phyloP scores from a whole-genome alignment of 345 rosid genomes.

The Cardamine resedifolia region DNA sequence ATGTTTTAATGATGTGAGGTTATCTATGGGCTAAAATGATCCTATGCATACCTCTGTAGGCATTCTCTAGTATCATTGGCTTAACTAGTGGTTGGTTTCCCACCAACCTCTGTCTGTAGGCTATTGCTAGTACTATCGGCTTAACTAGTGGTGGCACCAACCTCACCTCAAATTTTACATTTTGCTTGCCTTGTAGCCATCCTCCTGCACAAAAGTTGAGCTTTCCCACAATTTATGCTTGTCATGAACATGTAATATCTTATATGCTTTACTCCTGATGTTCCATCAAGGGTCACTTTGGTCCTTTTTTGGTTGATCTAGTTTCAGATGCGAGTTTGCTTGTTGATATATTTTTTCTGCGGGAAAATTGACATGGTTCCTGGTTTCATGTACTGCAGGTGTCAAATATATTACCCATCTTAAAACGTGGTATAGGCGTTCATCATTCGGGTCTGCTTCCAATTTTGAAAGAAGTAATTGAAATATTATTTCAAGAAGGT shows the following conservation, averaged over 20 bases:
- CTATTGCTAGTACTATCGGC: background rate
- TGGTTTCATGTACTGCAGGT: slow-evolving; percentile 53
- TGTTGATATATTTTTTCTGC: slow-evolving; percentile 1
- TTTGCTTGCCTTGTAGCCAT: slow-evolving; percentile 2
- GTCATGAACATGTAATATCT: background rate
- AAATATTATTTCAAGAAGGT: slow-evolving; percentile 98
- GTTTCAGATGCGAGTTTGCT: slow-evolving; percentile 6
- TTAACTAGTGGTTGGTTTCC: background rate
- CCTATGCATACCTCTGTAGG: background rate
- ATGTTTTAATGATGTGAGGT: background rate
- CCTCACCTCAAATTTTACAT: background rate
- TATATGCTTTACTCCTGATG: slow-evolving; percentile 4
- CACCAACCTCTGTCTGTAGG: background rate
- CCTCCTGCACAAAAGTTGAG: background rate
- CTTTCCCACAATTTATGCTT: background rate
- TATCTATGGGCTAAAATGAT: background rate
- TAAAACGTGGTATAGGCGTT: slow-evolving; percentile 98
- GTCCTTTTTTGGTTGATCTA: slow-evolving; percentile 1
- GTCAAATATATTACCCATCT: slow-evolving; percentile 85
- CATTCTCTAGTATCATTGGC: background rate
- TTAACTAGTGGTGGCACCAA: background rate
- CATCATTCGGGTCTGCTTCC: slow-evolving; percentile 99
- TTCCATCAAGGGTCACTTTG: background rate
- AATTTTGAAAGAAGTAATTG: slow-evolving; percentile 95
- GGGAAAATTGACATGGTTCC: slow-evolving; percentile 18